Percentiles rank a stretch among this genome's conserved stretches.
phyloP scores from a whole-genome alignment of 2,329 filamentous ascomycete genomes.

The Penicillium digitatum region DNA sequence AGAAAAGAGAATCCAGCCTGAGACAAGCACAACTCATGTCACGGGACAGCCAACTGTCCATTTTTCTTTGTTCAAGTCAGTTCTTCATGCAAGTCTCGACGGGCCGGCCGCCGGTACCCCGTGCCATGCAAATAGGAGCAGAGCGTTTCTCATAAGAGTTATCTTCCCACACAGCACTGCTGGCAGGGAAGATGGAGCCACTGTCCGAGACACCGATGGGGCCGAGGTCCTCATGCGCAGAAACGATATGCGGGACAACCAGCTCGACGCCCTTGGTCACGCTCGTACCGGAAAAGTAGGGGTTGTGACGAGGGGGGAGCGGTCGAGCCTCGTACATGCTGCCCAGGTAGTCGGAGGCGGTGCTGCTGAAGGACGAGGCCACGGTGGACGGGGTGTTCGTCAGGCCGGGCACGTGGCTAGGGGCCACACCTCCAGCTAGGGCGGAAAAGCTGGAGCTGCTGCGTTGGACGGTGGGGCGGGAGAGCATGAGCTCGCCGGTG shows the following conservation, averaged over 20 bases:
- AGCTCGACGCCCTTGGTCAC: conserved; percentile 38
- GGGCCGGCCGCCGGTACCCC: conserved; percentile 1
- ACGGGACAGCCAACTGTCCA: neutral
- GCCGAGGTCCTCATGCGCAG: conserved; percentile 13
- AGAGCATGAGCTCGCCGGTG: conserved; percentile 16
- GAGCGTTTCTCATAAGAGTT: conserved; percentile 11
- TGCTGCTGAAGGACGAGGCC: conserved; percentile 40
- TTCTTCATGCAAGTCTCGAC: conserved; percentile 2
- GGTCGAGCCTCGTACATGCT: conserved; percentile 31
- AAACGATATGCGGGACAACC: conserved; percentile 39
- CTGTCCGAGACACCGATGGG: conserved; percentile 19
- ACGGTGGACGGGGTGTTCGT: conserved; percentile 38
- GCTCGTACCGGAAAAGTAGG: conserved; percentile 33
- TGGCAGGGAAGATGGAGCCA: conserved; percentile 30
- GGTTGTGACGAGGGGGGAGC: conserved; percentile 41
- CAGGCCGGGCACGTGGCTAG: conserved; percentile 29
- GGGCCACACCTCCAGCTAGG: conserved; percentile 23
- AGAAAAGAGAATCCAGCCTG: neutral
- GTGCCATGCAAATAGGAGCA: conserved; percentile 12
- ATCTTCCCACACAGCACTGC: conserved; percentile 29
- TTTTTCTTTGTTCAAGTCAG: neutral
- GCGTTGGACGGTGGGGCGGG: conserved; percentile 21
- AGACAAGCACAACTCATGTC: neutral
- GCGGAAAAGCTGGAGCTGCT: conserved; percentile 35
- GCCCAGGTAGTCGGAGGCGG: conserved; percentile 32